These are phyloP conservation scores for Aspergillus aculeatus DNA, from an alignment of 2,329 filamentous ascomycete genomes.

Conservation along the genomic window DNA sequence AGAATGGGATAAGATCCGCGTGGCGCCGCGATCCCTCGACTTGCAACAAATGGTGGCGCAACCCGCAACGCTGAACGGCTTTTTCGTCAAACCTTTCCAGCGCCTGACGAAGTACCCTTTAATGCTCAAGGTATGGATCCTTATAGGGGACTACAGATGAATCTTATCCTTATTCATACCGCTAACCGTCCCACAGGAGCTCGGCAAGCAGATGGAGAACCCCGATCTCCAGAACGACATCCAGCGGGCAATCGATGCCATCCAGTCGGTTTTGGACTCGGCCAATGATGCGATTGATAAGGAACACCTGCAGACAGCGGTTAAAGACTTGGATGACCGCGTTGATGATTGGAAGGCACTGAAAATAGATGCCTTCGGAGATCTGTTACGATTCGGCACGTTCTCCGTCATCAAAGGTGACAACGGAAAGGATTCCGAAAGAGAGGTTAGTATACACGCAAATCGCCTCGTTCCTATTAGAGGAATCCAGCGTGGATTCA, in stretches of 20 bases:
- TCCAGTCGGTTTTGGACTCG: constrained; percentile 75
- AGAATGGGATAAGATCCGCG: constrained; percentile 81
- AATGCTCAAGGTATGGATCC: constrained; percentile 67
- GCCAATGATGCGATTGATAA: constrained; percentile 90
- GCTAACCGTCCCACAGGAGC: constrained; percentile 56
- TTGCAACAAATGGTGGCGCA: constrained; percentile 76
- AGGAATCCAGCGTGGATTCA: no score
- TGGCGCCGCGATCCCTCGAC: constrained; percentile 64
- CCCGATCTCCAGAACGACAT: constrained; percentile 71
- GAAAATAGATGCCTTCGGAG: constrained; percentile 85
- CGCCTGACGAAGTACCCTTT: constrained; percentile 91
- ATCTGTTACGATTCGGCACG: constrained; percentile 80
- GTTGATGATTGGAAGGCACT: constrained; percentile 99
- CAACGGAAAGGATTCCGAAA: constrained; percentile 77
- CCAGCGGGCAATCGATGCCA: constrained; percentile 71
- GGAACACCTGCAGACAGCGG: constrained; percentile 77
- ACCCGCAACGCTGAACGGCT: constrained; percentile 83
- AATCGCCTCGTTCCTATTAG: not conserved
- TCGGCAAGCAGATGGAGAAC: constrained; percentile 79
- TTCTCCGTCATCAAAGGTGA: constrained; percentile 84
- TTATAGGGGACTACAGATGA: not conserved
- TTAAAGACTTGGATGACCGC: constrained; percentile 74
- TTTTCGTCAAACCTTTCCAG: constrained; percentile 95
- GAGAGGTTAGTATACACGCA: constrained; percentile 64
- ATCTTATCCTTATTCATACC: not conserved